A percentile compares a stretch with the other conserved stretches of the same genome.
Conservation (phyloP, 106 monocot species). For the Hemerocallis citrina region DNA sequence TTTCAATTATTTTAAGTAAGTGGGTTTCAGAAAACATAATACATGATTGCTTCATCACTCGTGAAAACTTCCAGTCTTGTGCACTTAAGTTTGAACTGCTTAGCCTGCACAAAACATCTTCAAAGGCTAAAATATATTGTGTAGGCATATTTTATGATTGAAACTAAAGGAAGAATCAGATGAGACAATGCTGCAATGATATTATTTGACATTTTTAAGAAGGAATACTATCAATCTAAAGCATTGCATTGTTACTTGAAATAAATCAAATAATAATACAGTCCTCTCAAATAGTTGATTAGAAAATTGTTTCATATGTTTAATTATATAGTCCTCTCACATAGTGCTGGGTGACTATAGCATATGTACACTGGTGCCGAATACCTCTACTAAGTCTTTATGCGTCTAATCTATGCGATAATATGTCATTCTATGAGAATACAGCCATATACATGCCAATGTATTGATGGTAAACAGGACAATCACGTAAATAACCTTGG, state of each 20-base stretch:
- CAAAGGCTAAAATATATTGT: background rate
- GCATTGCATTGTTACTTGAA: background rate
- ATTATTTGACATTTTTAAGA: background rate
- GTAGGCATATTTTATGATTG: background rate
- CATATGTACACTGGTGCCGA: too few relatives aligned
- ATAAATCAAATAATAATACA: background rate
- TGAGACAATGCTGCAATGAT: background rate
- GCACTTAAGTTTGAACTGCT: constrained; percentile 31
- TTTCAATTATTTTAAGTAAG: constrained; percentile 56
- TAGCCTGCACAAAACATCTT: constrained; percentile 33
- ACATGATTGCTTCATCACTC: constrained; percentile 84
- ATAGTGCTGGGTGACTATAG: too few relatives aligned
- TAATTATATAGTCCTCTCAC: too few relatives aligned
- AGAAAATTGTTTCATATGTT: too few relatives aligned
- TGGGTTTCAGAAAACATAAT: constrained; percentile 55
- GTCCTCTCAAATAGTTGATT: too few relatives aligned
- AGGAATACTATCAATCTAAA: background rate
- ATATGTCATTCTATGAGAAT: too few relatives aligned
- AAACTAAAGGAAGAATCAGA: background rate
- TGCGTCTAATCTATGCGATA: too few relatives aligned
- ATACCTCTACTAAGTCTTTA: too few relatives aligned
- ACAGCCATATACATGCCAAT: too few relatives aligned
- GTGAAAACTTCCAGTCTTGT: constrained; percentile 86
- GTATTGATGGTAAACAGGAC: too few relatives aligned
- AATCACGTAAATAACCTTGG: too few relatives aligned